Base-by-base conservation (phyloP, 1,284 basidiomycete species). In the Athelia sp. region DNA sequence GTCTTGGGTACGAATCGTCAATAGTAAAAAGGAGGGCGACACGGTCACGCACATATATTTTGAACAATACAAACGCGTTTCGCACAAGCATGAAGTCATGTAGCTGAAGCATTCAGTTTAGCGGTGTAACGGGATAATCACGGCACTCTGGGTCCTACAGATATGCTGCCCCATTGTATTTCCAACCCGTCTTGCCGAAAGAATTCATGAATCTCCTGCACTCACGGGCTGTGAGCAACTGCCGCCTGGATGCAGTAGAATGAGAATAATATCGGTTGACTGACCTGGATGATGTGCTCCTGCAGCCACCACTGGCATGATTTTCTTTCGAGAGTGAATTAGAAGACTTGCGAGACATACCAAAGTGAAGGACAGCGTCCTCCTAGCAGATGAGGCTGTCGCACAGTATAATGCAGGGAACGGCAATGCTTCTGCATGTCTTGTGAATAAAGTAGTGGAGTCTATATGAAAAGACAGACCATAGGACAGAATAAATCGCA, bases 271-370 rank as follows among this genome's bases (percentile, higher is more conserved):
- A 40, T 17, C 9, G 15, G 8, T 8, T 4, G 8, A 17, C 36
- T 40, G n/a, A 40, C 36, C 36, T 40, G 36, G 15, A 40, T n/a
- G 15, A n/a, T 40, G n/a, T 40, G n/a, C 36, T 40, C 36, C 36
- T 40, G 15, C 36, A 8, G 36, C n/a, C 6, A n/a, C 8, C 36
- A 40, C 15, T n/a, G 15, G 36, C 15, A 40, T n/a, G n/a, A n/a
- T n/a, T n/a, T 40, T 29, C 26, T 29, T 13, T 29, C 26, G 26
- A n/a, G n/a, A 40, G 6, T 4, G 4, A 40, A 40, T n/a, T 8
- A 4, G 15, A 21, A 17, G 15, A 40, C 15, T 40, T 21, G 36
- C 9, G 19, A 8, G 36, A 40, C 36, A 40, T 4, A 40, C 36
- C 19, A 40, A 21, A 40, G 19, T 40, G n/a, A 17, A 40, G 9